phyloP scores from a whole-genome alignment of 441 rosid species.

The Euphorbia celastroides region DNA sequence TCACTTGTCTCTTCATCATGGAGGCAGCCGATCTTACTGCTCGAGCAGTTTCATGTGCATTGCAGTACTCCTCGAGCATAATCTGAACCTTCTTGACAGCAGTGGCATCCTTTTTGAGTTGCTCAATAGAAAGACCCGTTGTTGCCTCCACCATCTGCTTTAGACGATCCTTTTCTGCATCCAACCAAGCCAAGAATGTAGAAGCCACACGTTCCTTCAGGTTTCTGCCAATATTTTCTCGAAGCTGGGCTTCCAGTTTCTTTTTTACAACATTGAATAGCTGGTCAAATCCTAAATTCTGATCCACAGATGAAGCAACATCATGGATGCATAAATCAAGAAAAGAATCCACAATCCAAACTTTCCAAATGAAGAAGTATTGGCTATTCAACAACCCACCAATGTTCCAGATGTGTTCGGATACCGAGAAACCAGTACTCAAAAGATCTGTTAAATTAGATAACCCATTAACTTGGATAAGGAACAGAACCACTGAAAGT shows the following conservation, averaged over 20 bases:
- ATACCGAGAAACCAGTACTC: slow-evolving; percentile 54
- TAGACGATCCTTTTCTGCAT: slow-evolving; percentile 56
- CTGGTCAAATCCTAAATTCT: slow-evolving; percentile 89
- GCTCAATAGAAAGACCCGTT: slow-evolving; percentile 40
- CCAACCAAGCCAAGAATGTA: slow-evolving; percentile 60
- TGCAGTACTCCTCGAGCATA: slow-evolving; percentile 93
- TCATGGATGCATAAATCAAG: slow-evolving; percentile 90
- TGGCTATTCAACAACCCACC: slow-evolving; percentile 52
- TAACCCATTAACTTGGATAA: slow-evolving; percentile 37
- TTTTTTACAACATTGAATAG: slow-evolving; percentile 70
- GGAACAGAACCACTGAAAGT: slow-evolving; percentile 37
- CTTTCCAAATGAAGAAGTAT: slow-evolving; percentile 90
- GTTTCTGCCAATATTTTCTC: slow-evolving; percentile 59
- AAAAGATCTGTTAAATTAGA: slow-evolving; percentile 47
- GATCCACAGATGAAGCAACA: slow-evolving; percentile 67
- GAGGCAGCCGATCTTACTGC: slow-evolving; percentile 84
- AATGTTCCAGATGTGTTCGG: slow-evolving; percentile 75
- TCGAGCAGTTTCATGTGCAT: slow-evolving; percentile 83
- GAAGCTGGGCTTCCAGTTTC: slow-evolving; percentile 80
- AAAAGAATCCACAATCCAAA: slow-evolving; percentile 71
- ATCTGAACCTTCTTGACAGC: slow-evolving; percentile 58
- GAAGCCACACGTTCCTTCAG: slow-evolving; percentile 64
- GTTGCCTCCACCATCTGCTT: slow-evolving; percentile 44
- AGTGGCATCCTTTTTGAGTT: slow-evolving; percentile 41
- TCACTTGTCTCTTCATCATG: slow-evolving; percentile 67